phyloP scores from a whole-genome alignment of 1,284 basidiomycete genomes.

The Pisolithus thermaeus region DNA sequence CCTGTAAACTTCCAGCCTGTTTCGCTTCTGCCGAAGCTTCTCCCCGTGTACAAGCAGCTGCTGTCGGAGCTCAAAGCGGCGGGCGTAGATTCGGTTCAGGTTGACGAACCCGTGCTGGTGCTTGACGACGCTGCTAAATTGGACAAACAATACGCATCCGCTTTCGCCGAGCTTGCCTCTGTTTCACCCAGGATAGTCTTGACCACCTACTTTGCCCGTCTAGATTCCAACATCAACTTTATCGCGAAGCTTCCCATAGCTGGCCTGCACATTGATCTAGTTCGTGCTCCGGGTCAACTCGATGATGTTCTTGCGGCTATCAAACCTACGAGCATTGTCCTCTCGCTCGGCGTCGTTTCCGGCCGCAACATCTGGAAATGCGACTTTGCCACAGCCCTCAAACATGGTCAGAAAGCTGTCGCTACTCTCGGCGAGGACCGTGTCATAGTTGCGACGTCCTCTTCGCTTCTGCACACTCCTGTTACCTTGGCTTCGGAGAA shows the following conservation, averaged over 20 bases:
- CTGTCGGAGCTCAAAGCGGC: slow-evolving; percentile 88
- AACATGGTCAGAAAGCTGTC: slow-evolving; percentile 82
- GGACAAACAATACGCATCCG: slow-evolving; percentile 76
- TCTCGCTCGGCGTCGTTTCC: slow-evolving; percentile 96
- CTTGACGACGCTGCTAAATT: slow-evolving; percentile 81
- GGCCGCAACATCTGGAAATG: slow-evolving; percentile 99
- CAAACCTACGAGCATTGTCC: slow-evolving; percentile 74
- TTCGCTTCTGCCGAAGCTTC: slow-evolving; percentile 83
- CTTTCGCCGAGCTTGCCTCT: slow-evolving; percentile 80
- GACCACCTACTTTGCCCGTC: slow-evolving; percentile 95
- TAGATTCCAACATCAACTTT: slow-evolving; percentile 89
- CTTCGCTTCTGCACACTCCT: slow-evolving; percentile 97
- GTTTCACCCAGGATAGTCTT: slow-evolving; percentile 90
- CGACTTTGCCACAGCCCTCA: slow-evolving; percentile 83
- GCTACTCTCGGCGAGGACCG: slow-evolving; percentile 79
- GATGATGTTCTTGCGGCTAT: slow-evolving; percentile 80
- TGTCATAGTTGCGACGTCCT: slow-evolving; percentile 93
- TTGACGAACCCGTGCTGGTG: slow-evolving; percentile 97
- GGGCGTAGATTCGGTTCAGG: slow-evolving; percentile 92
- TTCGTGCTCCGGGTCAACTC: slow-evolving; percentile 90
- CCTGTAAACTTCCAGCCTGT: slow-evolving; percentile 86
- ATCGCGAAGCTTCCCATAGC: slow-evolving; percentile 91
- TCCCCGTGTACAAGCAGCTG: slow-evolving; percentile 91
- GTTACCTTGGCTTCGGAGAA: slow-evolving; percentile 93
- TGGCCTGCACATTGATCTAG: slow-evolving; percentile 95